Percentiles rank a stretch among this genome's conserved stretches.
These are phyloP conservation scores for Penicillium sumatraense DNA, from an alignment of 2,329 filamentous ascomycete genomes.

Conservation along the genomic window DNA sequence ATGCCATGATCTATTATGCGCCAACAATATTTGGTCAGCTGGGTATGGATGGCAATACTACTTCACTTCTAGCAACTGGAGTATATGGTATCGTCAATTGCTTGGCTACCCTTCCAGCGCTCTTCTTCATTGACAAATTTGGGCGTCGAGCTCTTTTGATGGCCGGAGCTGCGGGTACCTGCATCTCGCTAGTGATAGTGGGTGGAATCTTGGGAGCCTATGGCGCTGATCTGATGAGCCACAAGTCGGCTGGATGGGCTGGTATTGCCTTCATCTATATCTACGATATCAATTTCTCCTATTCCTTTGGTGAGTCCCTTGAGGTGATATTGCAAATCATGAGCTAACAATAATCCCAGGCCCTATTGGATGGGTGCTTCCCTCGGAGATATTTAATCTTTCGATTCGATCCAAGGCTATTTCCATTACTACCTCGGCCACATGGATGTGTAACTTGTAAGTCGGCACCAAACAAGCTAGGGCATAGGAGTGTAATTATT, in stretches of 20 bases:
- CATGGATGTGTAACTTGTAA: slow-evolving; percentile 47
- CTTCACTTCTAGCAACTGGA: slow-evolving; percentile 41
- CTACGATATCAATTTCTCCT: slow-evolving; percentile 44
- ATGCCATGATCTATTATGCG: slow-evolving; percentile 56
- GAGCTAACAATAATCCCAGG: slow-evolving; percentile 22
- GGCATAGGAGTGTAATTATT: not conserved
- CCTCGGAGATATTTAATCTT: slow-evolving; percentile 45
- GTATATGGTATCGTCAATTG: slow-evolving; percentile 47
- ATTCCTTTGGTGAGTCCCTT: slow-evolving; percentile 39
- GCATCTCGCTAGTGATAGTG: slow-evolving; percentile 41
- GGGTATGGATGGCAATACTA: slow-evolving; percentile 44
- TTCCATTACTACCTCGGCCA: slow-evolving; percentile 43
- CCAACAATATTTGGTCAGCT: slow-evolving; percentile 53
- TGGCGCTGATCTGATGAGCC: slow-evolving; percentile 30
- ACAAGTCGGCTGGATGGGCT: slow-evolving; percentile 41
- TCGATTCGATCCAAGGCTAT: slow-evolving; percentile 44
- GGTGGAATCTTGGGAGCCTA: slow-evolving; percentile 40
- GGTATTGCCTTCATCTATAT: slow-evolving; percentile 46
- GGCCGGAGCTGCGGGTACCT: slow-evolving; percentile 41
- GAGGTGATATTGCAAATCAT: not conserved
- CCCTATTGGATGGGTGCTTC: slow-evolving; percentile 45
- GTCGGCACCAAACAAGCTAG: slow-evolving; percentile 7
- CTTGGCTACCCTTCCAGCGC: slow-evolving; percentile 38
- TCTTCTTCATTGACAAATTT: slow-evolving; percentile 42
- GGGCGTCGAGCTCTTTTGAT: slow-evolving; percentile 40